Evolutionary conservation across 2,329 filamentous ascomycete genomes (phyloP).

Genomic region (Seiridium unicorne): DNA sequence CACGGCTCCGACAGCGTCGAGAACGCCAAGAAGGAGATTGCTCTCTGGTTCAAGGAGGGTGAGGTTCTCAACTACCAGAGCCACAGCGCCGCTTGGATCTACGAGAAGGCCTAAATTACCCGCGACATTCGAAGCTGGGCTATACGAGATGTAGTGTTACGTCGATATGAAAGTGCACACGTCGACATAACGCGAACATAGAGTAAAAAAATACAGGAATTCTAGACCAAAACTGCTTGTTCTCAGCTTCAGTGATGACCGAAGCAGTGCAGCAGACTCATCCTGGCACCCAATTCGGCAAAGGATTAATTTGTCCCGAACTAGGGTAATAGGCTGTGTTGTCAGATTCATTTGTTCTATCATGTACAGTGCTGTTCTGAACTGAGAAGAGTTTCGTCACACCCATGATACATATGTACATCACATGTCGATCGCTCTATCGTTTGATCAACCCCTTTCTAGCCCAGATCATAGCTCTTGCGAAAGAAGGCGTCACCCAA

Average conservation of each 20-base stretch:
- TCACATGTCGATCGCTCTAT: neutral
- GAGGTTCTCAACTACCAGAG: constrained; percentile 86
- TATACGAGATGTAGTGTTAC: neutral
- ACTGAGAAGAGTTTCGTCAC: too few species aligned
- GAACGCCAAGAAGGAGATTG: constrained; percentile 99
- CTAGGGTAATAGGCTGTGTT: too few species aligned
- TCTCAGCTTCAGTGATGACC: too few species aligned
- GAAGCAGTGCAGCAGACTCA: too few species aligned
- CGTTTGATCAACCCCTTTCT: constrained; percentile 21
- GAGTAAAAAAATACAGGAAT: too few species aligned
- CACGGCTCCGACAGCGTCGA: constrained; percentile 99
- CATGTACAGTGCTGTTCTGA: too few species aligned
- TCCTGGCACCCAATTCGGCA: too few species aligned
- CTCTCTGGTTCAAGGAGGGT: constrained; percentile 91
- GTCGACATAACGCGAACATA: too few species aligned
- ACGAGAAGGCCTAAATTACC: constrained; percentile 72
- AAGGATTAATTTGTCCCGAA: too few species aligned
- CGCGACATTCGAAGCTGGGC: neutral
- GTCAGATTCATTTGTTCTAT: too few species aligned
- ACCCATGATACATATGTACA: neutral
- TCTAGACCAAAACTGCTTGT: too few species aligned
- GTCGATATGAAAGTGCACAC: too few species aligned
- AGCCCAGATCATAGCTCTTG: constrained; percentile 56
- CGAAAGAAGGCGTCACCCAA: constrained; percentile 93
- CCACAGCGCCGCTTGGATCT: constrained; percentile 88